Conservation (phyloP, 345 rosid genomes). For the Euclidium syriacum region DNA sequence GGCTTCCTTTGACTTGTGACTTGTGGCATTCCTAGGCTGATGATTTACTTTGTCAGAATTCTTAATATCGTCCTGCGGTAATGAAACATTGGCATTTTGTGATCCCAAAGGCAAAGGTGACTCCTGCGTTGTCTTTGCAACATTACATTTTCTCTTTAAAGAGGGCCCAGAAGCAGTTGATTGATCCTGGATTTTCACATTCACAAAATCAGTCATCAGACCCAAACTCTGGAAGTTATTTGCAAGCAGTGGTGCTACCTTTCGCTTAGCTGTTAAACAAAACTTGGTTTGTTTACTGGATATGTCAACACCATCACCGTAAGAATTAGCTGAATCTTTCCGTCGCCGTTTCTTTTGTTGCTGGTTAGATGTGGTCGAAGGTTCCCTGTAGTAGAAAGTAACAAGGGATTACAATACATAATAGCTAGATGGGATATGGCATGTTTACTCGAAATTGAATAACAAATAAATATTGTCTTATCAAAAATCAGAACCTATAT, state of each 20-base stretch:
- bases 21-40: conserved; percentile 36
- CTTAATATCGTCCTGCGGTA: conserved; percentile 36
- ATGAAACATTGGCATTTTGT: conserved; percentile 41
- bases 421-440: background rate
- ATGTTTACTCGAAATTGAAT: background rate
- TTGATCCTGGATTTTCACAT: conserved; percentile 42
- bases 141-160: conserved; percentile 55
- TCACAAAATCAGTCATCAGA: conserved; percentile 28
- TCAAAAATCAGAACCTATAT: background rate
- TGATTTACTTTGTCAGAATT: conserved; percentile 47
- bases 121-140: conserved; percentile 38
- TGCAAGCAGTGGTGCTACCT: conserved; percentile 33
- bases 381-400: conserved; percentile 43
- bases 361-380: conserved; percentile 44
- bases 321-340: conserved; percentile 52
- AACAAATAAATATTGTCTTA: background rate
- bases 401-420: background rate
- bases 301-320: conserved; percentile 37
- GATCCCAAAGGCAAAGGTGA: conserved; percentile 37
- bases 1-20: conserved; percentile 51
- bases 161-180: conserved; percentile 35
- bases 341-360: conserved; percentile 79
- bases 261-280: conserved; percentile 37
- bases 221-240: conserved; percentile 36
- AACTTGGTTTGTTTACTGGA: conserved; percentile 49